phyloP scores from a whole-genome alignment of 2,329 filamentous ascomycete genomes.

The Scopulariopsis brevicaulis region DNA sequence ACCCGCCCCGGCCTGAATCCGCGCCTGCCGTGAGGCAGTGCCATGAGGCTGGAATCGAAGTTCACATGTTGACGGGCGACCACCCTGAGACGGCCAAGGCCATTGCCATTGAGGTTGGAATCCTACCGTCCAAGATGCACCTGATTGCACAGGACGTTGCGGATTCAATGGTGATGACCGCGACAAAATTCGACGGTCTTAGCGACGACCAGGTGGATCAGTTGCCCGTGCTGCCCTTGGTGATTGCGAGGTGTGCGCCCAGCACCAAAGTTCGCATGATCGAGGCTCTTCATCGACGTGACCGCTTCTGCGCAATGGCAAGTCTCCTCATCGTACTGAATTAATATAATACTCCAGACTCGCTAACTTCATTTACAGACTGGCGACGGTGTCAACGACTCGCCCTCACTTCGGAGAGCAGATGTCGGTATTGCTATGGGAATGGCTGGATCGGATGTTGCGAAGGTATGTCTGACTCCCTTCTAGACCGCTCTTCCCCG shows the following conservation, averaged over 20 bases:
- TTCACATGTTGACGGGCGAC: slow-evolving; percentile 62
- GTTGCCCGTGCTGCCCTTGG: slow-evolving; percentile 51
- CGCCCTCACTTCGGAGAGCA: slow-evolving; percentile 52
- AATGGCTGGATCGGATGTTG: slow-evolving; percentile 52
- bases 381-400: slow-evolving; percentile 61
- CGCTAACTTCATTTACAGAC: too few relatives aligned
- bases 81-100: slow-evolving; percentile 54
- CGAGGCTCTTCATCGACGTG: slow-evolving; percentile 55
- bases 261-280: slow-evolving; percentile 67
- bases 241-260: slow-evolving; percentile 60
- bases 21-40: slow-evolving; percentile 44
- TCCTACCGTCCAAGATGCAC: slow-evolving; percentile 44
- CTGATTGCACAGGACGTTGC: slow-evolving; percentile 33
- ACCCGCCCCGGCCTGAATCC: slow-evolving; percentile 59
- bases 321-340: too few relatives aligned
- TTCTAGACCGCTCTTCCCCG: too few relatives aligned
- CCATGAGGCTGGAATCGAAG: slow-evolving; percentile 49
- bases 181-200: slow-evolving; percentile 51
- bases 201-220: slow-evolving; percentile 49
- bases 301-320: slow-evolving; percentile 53
- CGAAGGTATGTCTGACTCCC: too few relatives aligned
- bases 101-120: slow-evolving; percentile 63
- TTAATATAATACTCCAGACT: too few relatives aligned
- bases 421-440: slow-evolving; percentile 66
- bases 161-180: slow-evolving; percentile 49